Base-by-base conservation (phyloP, 78 protist genomes). In the Dictyostelium firmibasis region DNA sequence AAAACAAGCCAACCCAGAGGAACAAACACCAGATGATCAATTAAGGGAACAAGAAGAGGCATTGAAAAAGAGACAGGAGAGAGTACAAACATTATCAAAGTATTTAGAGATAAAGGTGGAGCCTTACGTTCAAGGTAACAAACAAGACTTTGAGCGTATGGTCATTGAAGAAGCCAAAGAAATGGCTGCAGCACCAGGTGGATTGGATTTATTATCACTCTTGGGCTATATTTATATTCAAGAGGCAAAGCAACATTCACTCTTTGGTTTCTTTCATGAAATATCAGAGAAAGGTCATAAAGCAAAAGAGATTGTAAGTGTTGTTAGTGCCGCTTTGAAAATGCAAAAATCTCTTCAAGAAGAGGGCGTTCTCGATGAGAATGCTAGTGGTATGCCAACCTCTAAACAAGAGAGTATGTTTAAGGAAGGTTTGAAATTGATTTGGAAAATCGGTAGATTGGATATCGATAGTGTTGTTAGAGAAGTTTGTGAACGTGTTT, bases 371-470 rank as follows among this genome's bases (percentile, higher is more conserved):
- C 13, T 64, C 10, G 31, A 64, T 64, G 31, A 27, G 16, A 10
- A 9, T 25, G 74, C 31, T 8, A 27, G 10, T 64, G 74, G 74
- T 64, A 50, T 25, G 2, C 14, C 25, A 9, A 62, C 31, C 57
- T 67, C 5, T 1, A 53, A 47, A 62, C 70, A 57, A 44, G 91
- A 85, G 57, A 83, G 60, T 47, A 25, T 89, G 31, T 13, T 89
- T 6, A 89, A 69, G 36, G 94, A 89, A 47, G 94, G 94, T 33
- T 29, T 89, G 53, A 89, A 89, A 47, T 69, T 89, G 16, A 69
- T 89, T 81, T 89, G 94, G 94, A 89, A 89, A 69, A 33, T 89
- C 14, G 94, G 94, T 43, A 83, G 94, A 44, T 31, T 89, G 18
- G 94, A 89, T 81, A 89, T 89, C 53, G 94, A 89, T n/a, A 27